These are phyloP conservation scores for Eimeria necatrix DNA, from an alignment of 169 alveolate species.

Conservation along the genomic window DNA sequence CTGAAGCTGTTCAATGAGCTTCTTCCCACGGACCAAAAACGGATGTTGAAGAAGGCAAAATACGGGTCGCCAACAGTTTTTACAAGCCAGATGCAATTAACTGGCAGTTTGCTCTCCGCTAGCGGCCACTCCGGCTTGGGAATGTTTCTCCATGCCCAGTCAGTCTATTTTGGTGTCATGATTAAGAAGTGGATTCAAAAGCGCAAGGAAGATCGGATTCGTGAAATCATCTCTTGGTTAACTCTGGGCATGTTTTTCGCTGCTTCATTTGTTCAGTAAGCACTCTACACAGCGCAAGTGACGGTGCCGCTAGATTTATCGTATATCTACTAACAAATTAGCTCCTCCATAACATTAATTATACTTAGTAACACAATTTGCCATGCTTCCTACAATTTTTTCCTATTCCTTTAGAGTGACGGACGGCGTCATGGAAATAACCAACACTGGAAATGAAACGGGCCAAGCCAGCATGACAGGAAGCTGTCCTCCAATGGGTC, in stretches of 20 bases:
- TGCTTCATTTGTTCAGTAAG: conserved; percentile 67
- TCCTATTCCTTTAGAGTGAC: conserved; percentile 34
- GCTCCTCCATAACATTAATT: no score
- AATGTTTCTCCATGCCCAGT: conserved; percentile 72
- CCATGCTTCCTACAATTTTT: not conserved
- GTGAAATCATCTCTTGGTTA: conserved; percentile 76
- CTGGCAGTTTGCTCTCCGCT: conserved; percentile 72
- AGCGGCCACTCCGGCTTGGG: conserved; percentile 69
- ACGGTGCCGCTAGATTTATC: no score
- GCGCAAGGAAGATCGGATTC: conserved; percentile 44
- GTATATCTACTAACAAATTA: no score
- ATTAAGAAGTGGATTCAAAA: conserved; percentile 30
- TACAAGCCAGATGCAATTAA: conserved; percentile 67
- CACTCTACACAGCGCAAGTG: not conserved
- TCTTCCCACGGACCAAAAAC: conserved; percentile 54
- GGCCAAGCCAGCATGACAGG: conserved; percentile 62
- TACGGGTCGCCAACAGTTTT: conserved; percentile 75
- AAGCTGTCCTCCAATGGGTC: conserved; percentile 79
- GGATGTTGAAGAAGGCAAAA: conserved; percentile 61
- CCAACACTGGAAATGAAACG: conserved; percentile 59
- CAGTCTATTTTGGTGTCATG: conserved; percentile 70
- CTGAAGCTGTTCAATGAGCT: conserved; percentile 64
- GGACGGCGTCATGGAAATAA: conserved; percentile 47
- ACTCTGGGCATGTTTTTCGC: conserved; percentile 60
- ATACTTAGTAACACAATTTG: no score